Evolutionary conservation across 2,329 filamentous ascomycete species (phyloP).

Genomic region (Sarocladium kiliense): DNA sequence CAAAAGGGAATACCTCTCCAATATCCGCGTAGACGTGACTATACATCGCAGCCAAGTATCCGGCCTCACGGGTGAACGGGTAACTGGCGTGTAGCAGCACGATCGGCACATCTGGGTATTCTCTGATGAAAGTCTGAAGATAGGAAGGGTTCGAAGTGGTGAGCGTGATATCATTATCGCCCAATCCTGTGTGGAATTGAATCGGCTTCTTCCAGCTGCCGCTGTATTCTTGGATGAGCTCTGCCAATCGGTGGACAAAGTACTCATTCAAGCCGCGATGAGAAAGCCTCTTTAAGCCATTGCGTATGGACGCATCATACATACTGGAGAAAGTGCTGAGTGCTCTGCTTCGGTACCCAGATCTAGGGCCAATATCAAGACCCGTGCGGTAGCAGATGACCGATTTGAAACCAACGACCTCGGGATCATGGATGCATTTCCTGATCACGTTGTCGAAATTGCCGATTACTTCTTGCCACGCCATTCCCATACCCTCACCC

Average conservation of each 20-base stretch:
- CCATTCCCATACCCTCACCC: slow-evolving; percentile 20
- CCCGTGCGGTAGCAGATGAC: slow-evolving; percentile 79
- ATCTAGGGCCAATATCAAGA: slow-evolving; percentile 46
- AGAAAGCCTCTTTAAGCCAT: slow-evolving; percentile 46
- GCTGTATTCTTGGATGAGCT: slow-evolving; percentile 44
- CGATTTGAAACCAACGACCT: slow-evolving; percentile 77
- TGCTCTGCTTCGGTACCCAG: slow-evolving; percentile 36
- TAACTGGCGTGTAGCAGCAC: slow-evolving; percentile 78
- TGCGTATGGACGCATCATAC: slow-evolving; percentile 16
- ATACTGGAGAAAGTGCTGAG: slow-evolving; percentile 34
- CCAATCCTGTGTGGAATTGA: slow-evolving; percentile 79
- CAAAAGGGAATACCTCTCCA: slow-evolving; percentile 74
- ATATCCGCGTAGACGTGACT: slow-evolving; percentile 78
- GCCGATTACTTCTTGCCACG: slow-evolving; percentile 27
- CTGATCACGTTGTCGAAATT: slow-evolving; percentile 40
- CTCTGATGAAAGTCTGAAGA: slow-evolving; percentile 66
- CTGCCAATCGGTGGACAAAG: slow-evolving; percentile 60
- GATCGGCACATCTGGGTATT: slow-evolving; percentile 65
- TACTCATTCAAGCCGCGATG: slow-evolving; percentile 63
- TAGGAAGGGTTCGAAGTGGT: slow-evolving; percentile 67
- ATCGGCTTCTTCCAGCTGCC: slow-evolving; percentile 59
- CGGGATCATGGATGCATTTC: slow-evolving; percentile 51
- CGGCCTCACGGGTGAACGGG: slow-evolving; percentile 72
- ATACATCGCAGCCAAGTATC: slow-evolving; percentile 73
- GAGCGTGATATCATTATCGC: slow-evolving; percentile 72